A percentile compares a stretch with the other conserved stretches of the same genome.
Evolutionary conservation across 1,139 yeast genomes (phyloP).

Genomic region (Trichomonascaceae sp.): DNA sequence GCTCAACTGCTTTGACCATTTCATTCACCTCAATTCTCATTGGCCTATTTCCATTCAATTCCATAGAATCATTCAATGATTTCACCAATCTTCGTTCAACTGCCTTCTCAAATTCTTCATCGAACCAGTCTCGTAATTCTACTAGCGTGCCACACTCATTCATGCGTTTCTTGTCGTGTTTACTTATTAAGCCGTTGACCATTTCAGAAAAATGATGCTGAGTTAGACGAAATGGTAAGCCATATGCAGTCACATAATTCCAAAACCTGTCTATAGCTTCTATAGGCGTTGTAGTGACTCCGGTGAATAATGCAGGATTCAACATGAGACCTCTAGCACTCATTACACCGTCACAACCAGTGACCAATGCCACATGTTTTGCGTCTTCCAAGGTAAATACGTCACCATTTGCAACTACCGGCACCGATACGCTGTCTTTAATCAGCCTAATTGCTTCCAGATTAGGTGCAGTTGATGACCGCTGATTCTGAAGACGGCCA

Average conservation of each 20-base stretch:
- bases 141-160: conserved; percentile 54
- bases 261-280: conserved; percentile 76
- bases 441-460: conserved; percentile 71
- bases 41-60: background rate
- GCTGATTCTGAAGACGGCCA: conserved; percentile 79
- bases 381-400: conserved; percentile 68
- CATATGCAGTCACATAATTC: conserved; percentile 72
- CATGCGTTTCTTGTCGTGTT: conserved; percentile 52
- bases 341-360: conserved; percentile 92
- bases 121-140: conserved; percentile 79
- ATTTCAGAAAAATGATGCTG: conserved; percentile 89
- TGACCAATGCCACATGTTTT: conserved; percentile 48
- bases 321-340: conserved; percentile 82
- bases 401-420: conserved; percentile 95
- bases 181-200: conserved; percentile 57
- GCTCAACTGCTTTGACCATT: background rate
- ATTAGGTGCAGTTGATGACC: conserved; percentile 79
- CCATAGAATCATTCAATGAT: background rate
- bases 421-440: conserved; percentile 50
- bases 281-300: conserved; percentile 77
- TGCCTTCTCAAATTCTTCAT: conserved; percentile 43
- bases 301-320: conserved; percentile 85
- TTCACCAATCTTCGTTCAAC: conserved; percentile 1
- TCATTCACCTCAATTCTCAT: background rate
- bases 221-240: conserved; percentile 72